These are phyloP conservation scores for Trametes pubescens DNA, from an alignment of 1,284 basidiomycete genomes.

Conservation along the genomic window DNA sequence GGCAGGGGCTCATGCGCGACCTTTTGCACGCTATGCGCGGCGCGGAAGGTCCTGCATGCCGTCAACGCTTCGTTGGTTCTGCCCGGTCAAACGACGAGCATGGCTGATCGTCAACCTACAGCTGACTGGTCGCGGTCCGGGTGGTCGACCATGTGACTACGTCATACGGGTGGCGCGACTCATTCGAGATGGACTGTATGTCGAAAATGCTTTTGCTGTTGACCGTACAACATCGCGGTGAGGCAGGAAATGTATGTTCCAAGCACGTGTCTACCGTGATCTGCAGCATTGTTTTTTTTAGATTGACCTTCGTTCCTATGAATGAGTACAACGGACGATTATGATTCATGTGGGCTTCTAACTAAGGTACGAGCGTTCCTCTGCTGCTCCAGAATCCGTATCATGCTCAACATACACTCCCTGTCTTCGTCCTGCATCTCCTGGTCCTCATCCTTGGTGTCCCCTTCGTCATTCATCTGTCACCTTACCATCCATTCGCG, in stretches of 20 bases:
- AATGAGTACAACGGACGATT: no score
- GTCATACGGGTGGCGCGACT: constrained; percentile 1
- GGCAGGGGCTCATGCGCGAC: neutral
- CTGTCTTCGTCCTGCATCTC: neutral
- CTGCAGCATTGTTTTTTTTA: no score
- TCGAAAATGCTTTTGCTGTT: no score
- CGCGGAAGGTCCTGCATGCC: neutral
- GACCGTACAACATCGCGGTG: no score
- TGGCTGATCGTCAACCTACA: constrained; percentile 9
- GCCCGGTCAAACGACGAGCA: neutral
- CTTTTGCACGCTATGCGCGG: constrained; percentile 1
- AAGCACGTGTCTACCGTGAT: no score
- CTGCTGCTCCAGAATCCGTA: neutral
- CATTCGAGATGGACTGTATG: neutral
- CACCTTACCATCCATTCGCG: no score
- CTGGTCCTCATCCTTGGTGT: neutral
- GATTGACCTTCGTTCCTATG: no score
- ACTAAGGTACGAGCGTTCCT: neutral
- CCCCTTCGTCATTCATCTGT: neutral
- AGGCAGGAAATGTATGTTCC: no score
- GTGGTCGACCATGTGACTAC: constrained; percentile 12
- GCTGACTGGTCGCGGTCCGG: constrained; percentile 18
- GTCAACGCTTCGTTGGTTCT: constrained; percentile 2
- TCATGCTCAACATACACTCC: neutral
- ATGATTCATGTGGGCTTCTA: no score